Base-by-base conservation (phyloP, 139 green algal genomes). In the Gonium pectorale region DNA sequence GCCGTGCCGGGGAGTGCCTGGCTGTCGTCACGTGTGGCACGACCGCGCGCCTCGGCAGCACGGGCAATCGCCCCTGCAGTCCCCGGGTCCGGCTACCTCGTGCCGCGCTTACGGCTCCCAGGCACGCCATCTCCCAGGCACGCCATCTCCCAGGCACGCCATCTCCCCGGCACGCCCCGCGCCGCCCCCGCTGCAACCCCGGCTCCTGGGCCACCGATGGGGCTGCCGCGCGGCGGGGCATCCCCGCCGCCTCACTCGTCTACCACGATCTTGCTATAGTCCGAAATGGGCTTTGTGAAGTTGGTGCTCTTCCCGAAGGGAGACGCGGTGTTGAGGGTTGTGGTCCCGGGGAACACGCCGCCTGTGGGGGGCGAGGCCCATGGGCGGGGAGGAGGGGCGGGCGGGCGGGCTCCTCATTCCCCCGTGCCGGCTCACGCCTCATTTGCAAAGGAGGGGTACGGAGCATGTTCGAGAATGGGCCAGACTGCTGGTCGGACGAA, bases 261-360 rank as follows among this genome's bases (percentile, higher is more conserved):
- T 0, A 86, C 49, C 44, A 85, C 72, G 0, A 88, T 41, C 64
- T 93, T 91, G 82, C 80, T 90, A 21, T 83, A 81, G n/a, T 93
- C 90, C 8, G 52, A 69, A 60, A 90, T 87, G 6, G 88, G 86
- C 80, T 91, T 93, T 7, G 81, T 88, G 73, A 93, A 91, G 64
- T 88, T 87, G 75, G 81, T 85, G 63, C 84, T 70, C 38, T 89
- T 89, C 79, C 82, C 84, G 59, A 93, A 90, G 0, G 82, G 72
- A 17, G 64, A 29, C 7, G 40, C 15, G 56, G 73, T 84, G 37
- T 68, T 64, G 68, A 86, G 43, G 9, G 81, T 80, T n/a, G 60
- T 78, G 29, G 87, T 91, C 29, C 86, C 86, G 2, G 64, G 46
- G 73, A 88, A 60, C 26, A 68, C 81, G 68, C 77, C 56, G 46